Evolutionary conservation across 2,329 filamentous ascomycete species (phyloP).

Genomic region (Penicillium sp.): DNA sequence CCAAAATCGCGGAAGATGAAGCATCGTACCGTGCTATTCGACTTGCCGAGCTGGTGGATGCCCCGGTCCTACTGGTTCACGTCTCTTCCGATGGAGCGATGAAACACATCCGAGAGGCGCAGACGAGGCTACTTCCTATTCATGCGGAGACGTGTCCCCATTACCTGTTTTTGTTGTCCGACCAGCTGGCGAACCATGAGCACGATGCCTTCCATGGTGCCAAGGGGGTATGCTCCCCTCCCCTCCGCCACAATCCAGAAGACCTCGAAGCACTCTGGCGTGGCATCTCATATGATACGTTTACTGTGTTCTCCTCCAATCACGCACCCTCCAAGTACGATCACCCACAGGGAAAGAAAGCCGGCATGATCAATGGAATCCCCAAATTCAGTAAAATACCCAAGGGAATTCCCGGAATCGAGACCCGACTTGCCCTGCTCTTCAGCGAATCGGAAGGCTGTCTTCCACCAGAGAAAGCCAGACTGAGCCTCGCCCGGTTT

Average conservation of each 20-base stretch:
- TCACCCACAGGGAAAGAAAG: slow-evolving; percentile 3
- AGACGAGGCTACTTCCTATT: slow-evolving; percentile 1
- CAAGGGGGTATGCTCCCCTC: slow-evolving; percentile 6
- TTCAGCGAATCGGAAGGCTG: slow-evolving; percentile 3
- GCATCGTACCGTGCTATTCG: slow-evolving; percentile 5
- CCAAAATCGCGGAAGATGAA: slow-evolving; percentile 4
- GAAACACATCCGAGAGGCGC: slow-evolving; percentile 5
- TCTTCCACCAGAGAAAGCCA: neutral
- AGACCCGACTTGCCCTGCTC: slow-evolving; percentile 2
- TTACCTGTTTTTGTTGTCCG: slow-evolving; percentile 1
- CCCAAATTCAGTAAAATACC: slow-evolving; percentile 5
- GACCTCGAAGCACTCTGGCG: slow-evolving; percentile 7
- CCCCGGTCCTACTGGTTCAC: slow-evolving; percentile 5
- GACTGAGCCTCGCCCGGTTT: neutral
- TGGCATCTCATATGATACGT: neutral
- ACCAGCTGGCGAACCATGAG: neutral
- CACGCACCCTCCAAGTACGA: slow-evolving; percentile 3
- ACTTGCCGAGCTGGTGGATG: slow-evolving; percentile 4
- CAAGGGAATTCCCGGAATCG: slow-evolving; percentile 3
- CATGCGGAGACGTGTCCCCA: slow-evolving; percentile 8
- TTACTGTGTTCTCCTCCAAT: slow-evolving; percentile 6
- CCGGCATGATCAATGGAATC: slow-evolving; percentile 1
- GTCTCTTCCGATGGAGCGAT: slow-evolving; percentile 3
- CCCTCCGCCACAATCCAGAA: neutral
- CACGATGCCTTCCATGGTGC: slow-evolving; percentile 5